phyloP scores from a whole-genome alignment of 257 asterid species.

The Solanum etuberosum region DNA sequence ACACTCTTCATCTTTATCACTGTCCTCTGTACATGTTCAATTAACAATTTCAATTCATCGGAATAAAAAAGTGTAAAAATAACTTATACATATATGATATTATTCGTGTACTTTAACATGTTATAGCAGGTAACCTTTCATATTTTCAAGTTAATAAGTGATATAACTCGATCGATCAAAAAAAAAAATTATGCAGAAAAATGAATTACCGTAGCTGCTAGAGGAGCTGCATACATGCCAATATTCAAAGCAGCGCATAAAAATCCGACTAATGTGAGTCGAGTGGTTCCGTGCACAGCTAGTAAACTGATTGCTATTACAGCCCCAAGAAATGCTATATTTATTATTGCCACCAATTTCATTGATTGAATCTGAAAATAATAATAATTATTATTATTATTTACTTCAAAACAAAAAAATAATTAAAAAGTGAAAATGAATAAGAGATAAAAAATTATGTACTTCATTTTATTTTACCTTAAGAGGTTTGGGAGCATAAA shows the following conservation, averaged over 20 bases:
- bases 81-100: too few relatives aligned
- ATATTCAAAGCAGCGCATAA: constrained; percentile 48
- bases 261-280: constrained; percentile 44
- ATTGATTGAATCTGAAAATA: constrained; percentile 25
- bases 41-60: background rate
- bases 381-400: background rate
- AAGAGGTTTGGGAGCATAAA: constrained; percentile 33
- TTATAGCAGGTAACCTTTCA: background rate
- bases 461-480: constrained; percentile 23
- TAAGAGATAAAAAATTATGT: background rate
- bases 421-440: background rate
- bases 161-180: background rate
- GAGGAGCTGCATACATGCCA: constrained; percentile 81
- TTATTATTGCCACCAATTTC: constrained; percentile 31
- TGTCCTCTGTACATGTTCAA: constrained; percentile 20
- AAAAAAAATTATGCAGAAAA: background rate
- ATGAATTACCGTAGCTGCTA: constrained; percentile 42
- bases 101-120: background rate
- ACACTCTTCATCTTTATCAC: constrained; percentile 65
- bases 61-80: background rate
- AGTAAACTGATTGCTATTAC: constrained; percentile 29
- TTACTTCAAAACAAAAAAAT: background rate
- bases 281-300: constrained; percentile 24
- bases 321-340: constrained; percentile 37
- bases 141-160: background rate